Percentiles rank a stretch among this genome's conserved stretches.
Conservation (phyloP, 1,139 yeast species). For the Yamadazyma siamensis region DNA sequence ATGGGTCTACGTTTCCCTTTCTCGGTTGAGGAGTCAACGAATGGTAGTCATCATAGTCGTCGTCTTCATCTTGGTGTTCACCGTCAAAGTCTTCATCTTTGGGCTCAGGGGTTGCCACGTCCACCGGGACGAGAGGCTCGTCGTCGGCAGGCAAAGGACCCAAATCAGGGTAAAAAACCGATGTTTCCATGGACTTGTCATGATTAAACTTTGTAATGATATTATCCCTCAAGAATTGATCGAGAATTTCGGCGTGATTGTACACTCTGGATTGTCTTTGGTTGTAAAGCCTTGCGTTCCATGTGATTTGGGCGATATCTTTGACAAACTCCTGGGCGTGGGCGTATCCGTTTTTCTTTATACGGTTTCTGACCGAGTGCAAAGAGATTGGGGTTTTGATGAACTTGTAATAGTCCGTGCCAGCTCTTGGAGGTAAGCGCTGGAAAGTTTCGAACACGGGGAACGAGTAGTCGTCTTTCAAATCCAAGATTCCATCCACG, state of each 20-base stretch:
- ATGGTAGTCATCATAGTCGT: conserved; percentile 31
- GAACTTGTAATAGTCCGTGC: conserved; percentile 45
- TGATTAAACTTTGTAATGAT: conserved; percentile 52
- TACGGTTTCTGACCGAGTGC: conserved; percentile 37
- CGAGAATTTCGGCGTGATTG: conserved; percentile 68
- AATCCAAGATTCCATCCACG: conserved; percentile 40
- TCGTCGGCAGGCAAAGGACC: conserved; percentile 69
- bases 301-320: conserved; percentile 78
- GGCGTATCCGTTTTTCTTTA: conserved; percentile 47
- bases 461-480: conserved; percentile 43
- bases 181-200: conserved; percentile 40
- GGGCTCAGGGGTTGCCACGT: conserved; percentile 3
- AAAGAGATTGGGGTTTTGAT: conserved; percentile 42
- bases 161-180: conserved; percentile 59
- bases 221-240: conserved; percentile 51
- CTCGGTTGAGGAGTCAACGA: conserved; percentile 10
- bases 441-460: conserved; percentile 48
- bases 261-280: conserved; percentile 66
- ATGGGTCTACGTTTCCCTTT: conserved; percentile 1
- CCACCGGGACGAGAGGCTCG: conserved; percentile 11
- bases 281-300: conserved; percentile 88
- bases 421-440: conserved; percentile 50
- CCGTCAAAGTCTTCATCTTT: conserved; percentile 28
- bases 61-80: conserved; percentile 19
- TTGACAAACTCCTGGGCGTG: conserved; percentile 65